These are phyloP conservation scores for Cryptococcus sp. DNA, from an alignment of 1,284 basidiomycete genomes.

Conservation along the genomic window DNA sequence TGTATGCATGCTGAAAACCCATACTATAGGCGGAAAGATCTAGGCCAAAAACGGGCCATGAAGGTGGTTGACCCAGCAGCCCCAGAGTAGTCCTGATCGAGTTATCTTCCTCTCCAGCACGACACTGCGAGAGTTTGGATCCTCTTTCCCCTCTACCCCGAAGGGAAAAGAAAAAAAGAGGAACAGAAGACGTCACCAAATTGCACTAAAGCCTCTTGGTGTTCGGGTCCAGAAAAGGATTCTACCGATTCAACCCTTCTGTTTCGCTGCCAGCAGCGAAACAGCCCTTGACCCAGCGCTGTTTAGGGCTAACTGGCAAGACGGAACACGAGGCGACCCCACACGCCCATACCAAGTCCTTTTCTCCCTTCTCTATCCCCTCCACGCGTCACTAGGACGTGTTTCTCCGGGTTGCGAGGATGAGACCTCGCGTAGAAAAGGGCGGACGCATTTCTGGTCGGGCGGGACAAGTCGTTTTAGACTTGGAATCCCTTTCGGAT, in stretches of 20 bases:
- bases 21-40: too few species aligned
- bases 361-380: constrained; percentile 25
- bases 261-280: too few species aligned
- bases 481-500: constrained; percentile 39
- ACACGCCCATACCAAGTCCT: constrained; percentile 43
- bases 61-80: constrained; percentile 38
- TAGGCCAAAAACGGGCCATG: constrained; percentile 41
- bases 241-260: background rate
- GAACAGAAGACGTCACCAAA: constrained; percentile 47
- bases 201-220: constrained; percentile 48
- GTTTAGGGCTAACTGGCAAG: too few species aligned
- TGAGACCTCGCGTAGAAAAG: constrained; percentile 4
- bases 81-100: constrained; percentile 51
- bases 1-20: too few species aligned
- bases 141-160: background rate
- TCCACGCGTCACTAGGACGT: too few species aligned
- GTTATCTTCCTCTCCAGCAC: constrained; percentile 36
- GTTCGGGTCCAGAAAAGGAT: constrained; percentile 14
- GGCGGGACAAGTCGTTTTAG: constrained; percentile 35
- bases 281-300: too few species aligned
- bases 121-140: constrained; percentile 6
- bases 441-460: constrained; percentile 48
- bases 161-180: background rate
- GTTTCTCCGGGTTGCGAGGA: constrained; percentile 30
- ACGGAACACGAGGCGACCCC: constrained; percentile 30